Conservation (phyloP, 73 alveolate species). For the Stentor coeruleus region DNA sequence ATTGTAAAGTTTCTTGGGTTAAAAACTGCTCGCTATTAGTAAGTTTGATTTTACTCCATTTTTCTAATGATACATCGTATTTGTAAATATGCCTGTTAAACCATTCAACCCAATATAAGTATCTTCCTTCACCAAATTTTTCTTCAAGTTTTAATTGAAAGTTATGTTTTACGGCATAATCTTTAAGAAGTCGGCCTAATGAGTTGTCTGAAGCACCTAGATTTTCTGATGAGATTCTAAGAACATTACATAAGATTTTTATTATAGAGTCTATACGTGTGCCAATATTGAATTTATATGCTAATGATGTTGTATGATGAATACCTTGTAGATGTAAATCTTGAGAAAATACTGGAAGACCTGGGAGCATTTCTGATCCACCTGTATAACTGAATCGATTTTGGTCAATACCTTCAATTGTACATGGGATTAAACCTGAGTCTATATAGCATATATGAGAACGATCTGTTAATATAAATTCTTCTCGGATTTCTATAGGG, state of each 20-base stretch:
- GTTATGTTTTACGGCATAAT: not conserved
- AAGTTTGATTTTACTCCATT: not conserved
- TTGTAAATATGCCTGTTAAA: not conserved
- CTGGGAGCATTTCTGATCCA: not conserved
- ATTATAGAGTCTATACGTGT: slow-evolving; percentile 23
- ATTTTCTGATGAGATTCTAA: not conserved
- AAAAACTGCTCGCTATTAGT: slow-evolving; percentile 19
- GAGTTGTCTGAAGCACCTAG: not conserved
- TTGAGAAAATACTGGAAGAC: not conserved
- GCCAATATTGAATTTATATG: not conserved
- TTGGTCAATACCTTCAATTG: not conserved
- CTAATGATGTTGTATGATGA: not conserved
- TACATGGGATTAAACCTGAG: not conserved
- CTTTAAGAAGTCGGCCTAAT: not conserved
- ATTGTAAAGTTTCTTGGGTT: not conserved
- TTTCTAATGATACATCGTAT: slow-evolving; percentile 6
- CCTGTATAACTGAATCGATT: slow-evolving; percentile 1
- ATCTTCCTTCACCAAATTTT: not conserved
- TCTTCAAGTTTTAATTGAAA: not conserved
- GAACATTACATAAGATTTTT: slow-evolving; percentile 6
- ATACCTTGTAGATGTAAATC: slow-evolving; percentile 14
- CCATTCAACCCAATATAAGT: not conserved
- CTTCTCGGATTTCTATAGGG: slow-evolving; percentile 8
- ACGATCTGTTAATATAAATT: slow-evolving; percentile 1
- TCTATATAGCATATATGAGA: not conserved